Evolutionary conservation across 495 filamentous ascomycete genomes (phyloP).

Genomic region (Podospora tetraspora): DNA sequence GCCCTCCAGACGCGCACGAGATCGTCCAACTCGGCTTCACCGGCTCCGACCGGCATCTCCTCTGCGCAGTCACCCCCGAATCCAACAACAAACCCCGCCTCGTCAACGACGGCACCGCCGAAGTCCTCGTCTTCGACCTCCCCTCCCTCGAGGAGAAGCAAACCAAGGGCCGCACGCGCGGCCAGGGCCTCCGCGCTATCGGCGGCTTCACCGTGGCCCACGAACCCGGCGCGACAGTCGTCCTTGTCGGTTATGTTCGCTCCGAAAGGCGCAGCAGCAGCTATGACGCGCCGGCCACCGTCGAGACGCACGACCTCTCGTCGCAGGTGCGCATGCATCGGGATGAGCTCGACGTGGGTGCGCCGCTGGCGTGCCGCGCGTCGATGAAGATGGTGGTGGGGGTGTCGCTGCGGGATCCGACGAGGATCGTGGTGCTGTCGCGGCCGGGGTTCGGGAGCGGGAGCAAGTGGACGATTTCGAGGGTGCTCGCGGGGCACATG

Average conservation of each 20-base stretch:
- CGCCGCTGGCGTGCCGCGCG: constrained; percentile 17
- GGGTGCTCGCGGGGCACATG: constrained; percentile 13
- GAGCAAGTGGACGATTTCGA: not conserved
- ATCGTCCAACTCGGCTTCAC: constrained; percentile 15
- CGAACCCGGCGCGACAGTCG: not conserved
- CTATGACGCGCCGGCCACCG: not conserved
- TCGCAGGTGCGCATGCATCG: constrained; percentile 4
- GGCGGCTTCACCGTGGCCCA: constrained; percentile 5
- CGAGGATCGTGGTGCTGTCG: constrained; percentile 13
- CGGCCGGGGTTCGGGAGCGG: not conserved
- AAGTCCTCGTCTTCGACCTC: constrained; percentile 5
- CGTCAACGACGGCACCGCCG: not conserved
- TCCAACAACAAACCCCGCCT: not conserved
- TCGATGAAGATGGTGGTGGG: constrained; percentile 15
- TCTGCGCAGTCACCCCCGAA: constrained; percentile 1
- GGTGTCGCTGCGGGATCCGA: constrained; percentile 10
- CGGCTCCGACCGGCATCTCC: constrained; percentile 16
- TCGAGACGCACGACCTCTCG: constrained; percentile 19
- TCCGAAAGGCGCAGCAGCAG: not conserved
- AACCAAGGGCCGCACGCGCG: not conserved
- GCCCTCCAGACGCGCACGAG: not conserved
- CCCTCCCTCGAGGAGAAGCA: not conserved
- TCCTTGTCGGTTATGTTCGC: not conserved
- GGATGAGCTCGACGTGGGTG: constrained; percentile 12
- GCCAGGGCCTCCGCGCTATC: not conserved